Percentiles rank a stretch among this genome's conserved stretches.
Conservation (phyloP, 2,329 filamentous ascomycete species). For the Aureobasidium mangrovei region DNA sequence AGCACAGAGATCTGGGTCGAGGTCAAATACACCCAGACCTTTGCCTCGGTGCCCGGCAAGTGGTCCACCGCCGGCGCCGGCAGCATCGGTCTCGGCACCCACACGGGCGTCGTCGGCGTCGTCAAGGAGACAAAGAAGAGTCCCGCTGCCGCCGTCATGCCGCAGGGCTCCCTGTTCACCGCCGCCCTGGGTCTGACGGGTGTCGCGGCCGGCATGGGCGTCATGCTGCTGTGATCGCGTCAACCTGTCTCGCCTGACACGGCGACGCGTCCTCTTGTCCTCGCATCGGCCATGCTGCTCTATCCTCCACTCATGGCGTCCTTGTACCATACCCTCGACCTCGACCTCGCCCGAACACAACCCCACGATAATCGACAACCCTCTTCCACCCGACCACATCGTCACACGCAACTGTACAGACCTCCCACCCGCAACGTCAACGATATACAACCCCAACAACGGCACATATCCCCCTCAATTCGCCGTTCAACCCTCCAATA, state of each 20-base stretch:
- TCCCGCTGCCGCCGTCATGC: background rate
- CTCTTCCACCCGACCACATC: background rate
- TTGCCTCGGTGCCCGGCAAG: constrained; percentile 24
- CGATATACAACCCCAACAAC: too few species aligned
- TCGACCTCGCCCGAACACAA: background rate
- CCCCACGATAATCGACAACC: background rate
- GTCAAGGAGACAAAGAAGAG: background rate
- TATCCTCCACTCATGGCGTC: background rate
- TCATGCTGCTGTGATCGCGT: background rate
- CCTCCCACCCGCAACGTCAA: too few species aligned
- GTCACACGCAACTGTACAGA: too few species aligned
- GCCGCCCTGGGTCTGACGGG: background rate
- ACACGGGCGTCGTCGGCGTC: constrained; percentile 12
- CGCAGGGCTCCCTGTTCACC: constrained; percentile 5
- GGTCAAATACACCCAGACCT: constrained; percentile 26
- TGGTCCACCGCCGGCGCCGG: constrained; percentile 20
- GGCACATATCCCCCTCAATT: too few species aligned
- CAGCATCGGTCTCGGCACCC: constrained; percentile 23
- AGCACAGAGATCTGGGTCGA: constrained; percentile 18
- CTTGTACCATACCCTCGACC: background rate
- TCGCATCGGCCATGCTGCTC: background rate
- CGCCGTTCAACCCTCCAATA: background rate
- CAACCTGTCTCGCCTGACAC: background rate
- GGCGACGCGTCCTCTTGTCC: background rate
- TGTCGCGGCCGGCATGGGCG: constrained; percentile 7